phyloP scores from a whole-genome alignment of 768 basidiomycete genomes.

The Phylloporus scabripes region DNA sequence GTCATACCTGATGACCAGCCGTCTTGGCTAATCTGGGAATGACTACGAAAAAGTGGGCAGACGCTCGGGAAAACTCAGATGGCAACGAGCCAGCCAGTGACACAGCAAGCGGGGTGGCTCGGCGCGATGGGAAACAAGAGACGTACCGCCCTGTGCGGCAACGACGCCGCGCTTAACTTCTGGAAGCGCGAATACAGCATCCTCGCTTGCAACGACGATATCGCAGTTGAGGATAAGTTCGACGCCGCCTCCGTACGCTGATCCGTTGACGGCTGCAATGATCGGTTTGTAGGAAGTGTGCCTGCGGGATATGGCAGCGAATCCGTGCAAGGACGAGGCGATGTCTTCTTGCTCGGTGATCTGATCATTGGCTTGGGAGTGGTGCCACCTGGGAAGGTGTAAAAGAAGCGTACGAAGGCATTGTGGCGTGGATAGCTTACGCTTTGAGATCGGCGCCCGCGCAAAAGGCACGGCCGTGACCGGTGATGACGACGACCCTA shows the following conservation, averaged over 20 bases:
- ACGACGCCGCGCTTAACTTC: constrained; percentile 77
- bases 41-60: constrained; percentile 32
- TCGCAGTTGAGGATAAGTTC: constrained; percentile 75
- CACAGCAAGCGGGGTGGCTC: not conserved
- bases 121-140: not conserved
- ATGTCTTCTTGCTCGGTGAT: constrained; percentile 41
- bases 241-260: constrained; percentile 61
- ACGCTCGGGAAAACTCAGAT: no score
- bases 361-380: constrained; percentile 41
- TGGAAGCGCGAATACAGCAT: constrained; percentile 66
- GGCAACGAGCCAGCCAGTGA: not conserved
- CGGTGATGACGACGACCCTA: constrained; percentile 74
- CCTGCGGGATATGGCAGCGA: constrained; percentile 69
- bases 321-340: constrained; percentile 47
- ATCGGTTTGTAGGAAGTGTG: constrained; percentile 60
- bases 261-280: constrained; percentile 78
- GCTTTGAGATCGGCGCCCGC: constrained; percentile 76
- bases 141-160: constrained; percentile 64
- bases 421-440: constrained; percentile 36
- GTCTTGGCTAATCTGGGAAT: constrained; percentile 64
- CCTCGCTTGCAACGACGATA: constrained; percentile 61
- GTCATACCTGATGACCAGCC: constrained; percentile 69
- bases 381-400: constrained; percentile 49
- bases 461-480: constrained; percentile 67
- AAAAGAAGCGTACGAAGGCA: not conserved